Evolutionary conservation across 768 basidiomycete genomes (phyloP), one percentile per base, ranked within the genome.

Genomic region (Glaciozyma antarctica): DNA sequence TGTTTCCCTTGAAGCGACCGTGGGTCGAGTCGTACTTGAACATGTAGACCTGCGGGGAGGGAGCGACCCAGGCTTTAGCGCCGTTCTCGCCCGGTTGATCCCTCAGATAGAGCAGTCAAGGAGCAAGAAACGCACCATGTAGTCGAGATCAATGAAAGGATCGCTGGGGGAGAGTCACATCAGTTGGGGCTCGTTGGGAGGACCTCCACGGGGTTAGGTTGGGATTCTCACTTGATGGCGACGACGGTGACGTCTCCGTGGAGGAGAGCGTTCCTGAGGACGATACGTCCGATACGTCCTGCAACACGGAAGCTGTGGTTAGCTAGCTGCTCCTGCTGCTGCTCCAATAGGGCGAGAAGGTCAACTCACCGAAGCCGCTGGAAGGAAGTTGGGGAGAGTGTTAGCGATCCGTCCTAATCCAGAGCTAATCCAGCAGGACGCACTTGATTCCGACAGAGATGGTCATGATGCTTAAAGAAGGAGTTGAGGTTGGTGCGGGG

Each of bases 201-300:
- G 4, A 3, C 26, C 24, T 17, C 47, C 26, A 34, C 4, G 43
- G 19, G n/a, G 15, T 5, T 54, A n/a, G n/a, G 15, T 5, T 54
- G 26, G 54, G 51, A 22, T 15, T 78, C 90, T 74, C 73, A 93
- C 89, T 98, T 97, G 75, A 98, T 79, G 64, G 92, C 92, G 70
- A 92, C 86, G 76, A 99, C 84, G 58, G 72, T 63, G 63, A 62
- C 64, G 43, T 66, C 65, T 41, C 65, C 62, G 58, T 66, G 66
- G 53, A 15, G 80, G 73, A 95, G 82, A 59, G 93, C 92, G 82
- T 97, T 97, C 73, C 95, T 88, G 78, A 88, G 82, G 71, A 98
- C 95, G 78, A 98, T 94, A 80, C 95, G 94, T 78, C 95, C 94
- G 77, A 98, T 98, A 82, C 95, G 94, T 82, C 94, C 94, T 91